A percentile compares a stretch with the other conserved stretches of the same genome.
phyloP scores from a whole-genome alignment of 202 grass and related monocot species.

The Sporobolus alterniflorus region DNA sequence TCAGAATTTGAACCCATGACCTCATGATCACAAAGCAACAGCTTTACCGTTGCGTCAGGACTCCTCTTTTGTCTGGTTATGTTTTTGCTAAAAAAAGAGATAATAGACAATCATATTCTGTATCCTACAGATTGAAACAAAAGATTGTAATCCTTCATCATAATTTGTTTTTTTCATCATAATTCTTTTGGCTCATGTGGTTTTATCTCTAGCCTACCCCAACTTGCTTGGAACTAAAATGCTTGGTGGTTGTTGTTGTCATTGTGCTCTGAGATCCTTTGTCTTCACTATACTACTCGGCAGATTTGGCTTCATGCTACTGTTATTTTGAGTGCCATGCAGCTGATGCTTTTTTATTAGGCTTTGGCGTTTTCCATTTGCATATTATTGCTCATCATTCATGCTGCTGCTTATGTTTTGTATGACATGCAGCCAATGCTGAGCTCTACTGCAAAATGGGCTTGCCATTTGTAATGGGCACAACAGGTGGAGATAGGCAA shows the following conservation, averaged over 20 bases:
- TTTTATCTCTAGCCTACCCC: no score
- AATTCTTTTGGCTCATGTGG: no score
- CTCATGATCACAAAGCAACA: no score
- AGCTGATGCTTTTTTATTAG: neutral
- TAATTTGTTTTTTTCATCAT: neutral
- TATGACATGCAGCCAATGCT: constrained; percentile 62
- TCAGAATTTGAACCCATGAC: no score
- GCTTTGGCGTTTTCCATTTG: constrained; percentile 5
- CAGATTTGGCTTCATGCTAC: neutral
- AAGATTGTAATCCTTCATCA: neutral
- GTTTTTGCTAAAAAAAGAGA: no score
- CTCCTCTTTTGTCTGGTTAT: no score
- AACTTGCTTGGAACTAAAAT: no score
- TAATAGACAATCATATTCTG: neutral
- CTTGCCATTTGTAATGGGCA: constrained; percentile 95
- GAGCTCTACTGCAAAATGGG: constrained; percentile 92
- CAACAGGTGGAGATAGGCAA: constrained; percentile 83
- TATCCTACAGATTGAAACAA: neutral
- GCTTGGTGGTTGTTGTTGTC: no score
- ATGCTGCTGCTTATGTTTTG: constrained; percentile 19
- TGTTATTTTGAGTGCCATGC: neutral
- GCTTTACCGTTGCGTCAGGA: no score
- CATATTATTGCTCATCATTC: constrained; percentile 20
- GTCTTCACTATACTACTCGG: neutral
- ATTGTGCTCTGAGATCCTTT: neutral